phyloP scores from a whole-genome alignment of 306 rosid genomes.

The Astragalus glycyphyllos region DNA sequence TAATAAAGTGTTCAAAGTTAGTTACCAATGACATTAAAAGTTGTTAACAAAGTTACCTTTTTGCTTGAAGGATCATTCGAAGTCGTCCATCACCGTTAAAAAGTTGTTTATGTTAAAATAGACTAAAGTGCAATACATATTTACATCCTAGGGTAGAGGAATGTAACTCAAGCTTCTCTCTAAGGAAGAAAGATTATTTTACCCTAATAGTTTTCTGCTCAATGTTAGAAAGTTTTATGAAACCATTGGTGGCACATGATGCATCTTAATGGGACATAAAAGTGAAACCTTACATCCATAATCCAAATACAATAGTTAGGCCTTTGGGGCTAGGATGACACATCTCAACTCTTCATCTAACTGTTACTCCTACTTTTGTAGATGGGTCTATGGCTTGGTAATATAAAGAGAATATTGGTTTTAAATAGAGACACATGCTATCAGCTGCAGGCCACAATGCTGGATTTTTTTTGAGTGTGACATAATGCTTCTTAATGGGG shows the following conservation, averaged over 20 bases:
- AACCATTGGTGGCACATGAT: background rate
- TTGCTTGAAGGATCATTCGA: too few relatives aligned
- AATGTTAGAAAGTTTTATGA: background rate
- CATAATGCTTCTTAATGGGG: slow-evolving; percentile 26
- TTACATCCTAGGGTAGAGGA: too few relatives aligned
- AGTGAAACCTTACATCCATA: background rate
- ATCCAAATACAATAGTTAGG: slow-evolving; percentile 15
- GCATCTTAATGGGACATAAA: slow-evolving; percentile 28
- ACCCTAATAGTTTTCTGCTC: background rate
- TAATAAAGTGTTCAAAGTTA: too few relatives aligned
- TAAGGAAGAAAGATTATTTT: too few relatives aligned
- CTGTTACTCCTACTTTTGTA: slow-evolving; percentile 45
- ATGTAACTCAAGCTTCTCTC: too few relatives aligned
- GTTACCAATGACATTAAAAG: too few relatives aligned
- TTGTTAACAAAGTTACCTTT: too few relatives aligned
- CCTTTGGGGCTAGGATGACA: slow-evolving; percentile 9
- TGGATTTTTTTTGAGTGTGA: background rate
- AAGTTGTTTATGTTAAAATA: too few relatives aligned
- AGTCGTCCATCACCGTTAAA: too few relatives aligned
- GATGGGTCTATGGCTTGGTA: slow-evolving; percentile 95
- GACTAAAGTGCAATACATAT: too few relatives aligned
- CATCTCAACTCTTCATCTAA: slow-evolving; percentile 30
- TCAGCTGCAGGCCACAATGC: background rate
- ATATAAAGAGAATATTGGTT: slow-evolving; percentile 60
- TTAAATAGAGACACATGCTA: too few relatives aligned